phyloP scores from a whole-genome alignment of 257 asterid genomes.

The Knoxia roxburghii region DNA sequence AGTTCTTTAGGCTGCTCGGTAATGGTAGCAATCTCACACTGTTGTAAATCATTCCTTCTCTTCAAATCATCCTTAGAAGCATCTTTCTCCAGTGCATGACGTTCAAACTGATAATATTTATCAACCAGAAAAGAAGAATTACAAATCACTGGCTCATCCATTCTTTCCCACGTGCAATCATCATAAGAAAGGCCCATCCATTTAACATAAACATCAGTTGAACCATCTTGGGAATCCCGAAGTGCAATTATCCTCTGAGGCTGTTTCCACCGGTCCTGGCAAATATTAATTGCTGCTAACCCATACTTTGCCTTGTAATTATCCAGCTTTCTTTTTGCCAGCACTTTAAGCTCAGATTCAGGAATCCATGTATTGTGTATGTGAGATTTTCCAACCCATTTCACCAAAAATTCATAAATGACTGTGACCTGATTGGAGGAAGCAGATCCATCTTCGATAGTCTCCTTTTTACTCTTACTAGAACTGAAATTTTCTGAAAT shows the following conservation, averaged over 20 bases:
- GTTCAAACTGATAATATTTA: slow-evolving; percentile 63
- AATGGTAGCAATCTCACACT: slow-evolving; percentile 55
- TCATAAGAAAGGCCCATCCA: slow-evolving; percentile 90
- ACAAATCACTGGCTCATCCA: slow-evolving; percentile 62
- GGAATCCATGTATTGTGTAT: slow-evolving; percentile 83
- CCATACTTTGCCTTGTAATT: slow-evolving; percentile 91
- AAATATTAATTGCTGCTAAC: slow-evolving; percentile 60
- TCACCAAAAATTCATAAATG: slow-evolving; percentile 74
- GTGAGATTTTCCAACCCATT: slow-evolving; percentile 96
- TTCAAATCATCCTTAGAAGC: slow-evolving; percentile 34
- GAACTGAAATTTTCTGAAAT: slow-evolving; percentile 21
- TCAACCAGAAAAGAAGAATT: slow-evolving; percentile 60
- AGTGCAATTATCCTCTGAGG: slow-evolving; percentile 84
- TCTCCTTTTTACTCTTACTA: slow-evolving; percentile 35
- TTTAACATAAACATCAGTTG: slow-evolving; percentile 66
- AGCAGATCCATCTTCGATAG: slow-evolving; percentile 28
- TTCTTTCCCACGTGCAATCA: slow-evolving; percentile 98
- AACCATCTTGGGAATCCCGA: slow-evolving; percentile 57
- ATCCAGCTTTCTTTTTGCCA: slow-evolving; percentile 83
- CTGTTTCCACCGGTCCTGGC: slow-evolving; percentile 83
- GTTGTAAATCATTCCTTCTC: slow-evolving; percentile 35
- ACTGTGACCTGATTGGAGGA: slow-evolving; percentile 28
- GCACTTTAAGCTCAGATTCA: slow-evolving; percentile 71
- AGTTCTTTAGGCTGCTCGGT: slow-evolving; percentile 91
- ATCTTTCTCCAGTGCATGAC: slow-evolving; percentile 52